Conservation (phyloP, 306 rosid genomes). For the Lagenaria siceraria region DNA sequence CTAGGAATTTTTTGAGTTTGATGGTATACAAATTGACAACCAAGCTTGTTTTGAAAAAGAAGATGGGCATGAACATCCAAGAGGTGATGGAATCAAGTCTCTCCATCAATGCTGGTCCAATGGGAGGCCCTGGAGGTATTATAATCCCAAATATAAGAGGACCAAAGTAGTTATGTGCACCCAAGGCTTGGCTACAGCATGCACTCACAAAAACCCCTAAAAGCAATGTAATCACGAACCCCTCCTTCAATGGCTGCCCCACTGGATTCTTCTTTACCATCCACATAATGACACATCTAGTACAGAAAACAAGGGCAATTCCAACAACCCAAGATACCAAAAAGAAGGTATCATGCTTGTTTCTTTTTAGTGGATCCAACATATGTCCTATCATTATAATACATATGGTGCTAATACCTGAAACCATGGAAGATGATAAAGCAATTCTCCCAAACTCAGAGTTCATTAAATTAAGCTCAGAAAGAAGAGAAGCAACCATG, state of each 20-base stretch:
- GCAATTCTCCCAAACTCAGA: conserved; percentile 22
- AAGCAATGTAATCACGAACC: neutral
- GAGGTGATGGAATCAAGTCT: conserved; percentile 12
- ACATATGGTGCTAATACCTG: neutral
- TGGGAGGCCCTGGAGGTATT: conserved; percentile 18
- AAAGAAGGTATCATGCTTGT: neutral
- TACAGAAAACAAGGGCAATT: neutral
- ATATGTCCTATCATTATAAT: neutral
- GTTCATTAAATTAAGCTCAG: conserved; percentile 18
- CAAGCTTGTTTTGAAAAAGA: conserved; percentile 14
- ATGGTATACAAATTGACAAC: conserved; percentile 2
- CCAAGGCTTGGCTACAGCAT: conserved; percentile 9
- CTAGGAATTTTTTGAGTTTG: neutral
- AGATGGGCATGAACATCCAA: conserved; percentile 25
- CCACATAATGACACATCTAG: conserved; percentile 9
- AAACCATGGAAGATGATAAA: conserved; percentile 14
- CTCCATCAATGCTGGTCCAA: conserved; percentile 9
- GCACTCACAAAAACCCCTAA: conserved; percentile 13
- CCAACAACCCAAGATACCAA: neutral
- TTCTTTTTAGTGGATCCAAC: neutral
- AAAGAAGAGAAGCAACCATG: conserved; percentile 11
- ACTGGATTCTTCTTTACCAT: conserved; percentile 9
- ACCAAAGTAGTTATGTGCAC: conserved; percentile 16
- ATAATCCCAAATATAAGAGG: conserved; percentile 21
- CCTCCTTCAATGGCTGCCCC: conserved; percentile 10